Evolutionary conservation across 805 yeast genomes (phyloP).

Genomic region (Hemisphaericaspora nanyangensis): DNA sequence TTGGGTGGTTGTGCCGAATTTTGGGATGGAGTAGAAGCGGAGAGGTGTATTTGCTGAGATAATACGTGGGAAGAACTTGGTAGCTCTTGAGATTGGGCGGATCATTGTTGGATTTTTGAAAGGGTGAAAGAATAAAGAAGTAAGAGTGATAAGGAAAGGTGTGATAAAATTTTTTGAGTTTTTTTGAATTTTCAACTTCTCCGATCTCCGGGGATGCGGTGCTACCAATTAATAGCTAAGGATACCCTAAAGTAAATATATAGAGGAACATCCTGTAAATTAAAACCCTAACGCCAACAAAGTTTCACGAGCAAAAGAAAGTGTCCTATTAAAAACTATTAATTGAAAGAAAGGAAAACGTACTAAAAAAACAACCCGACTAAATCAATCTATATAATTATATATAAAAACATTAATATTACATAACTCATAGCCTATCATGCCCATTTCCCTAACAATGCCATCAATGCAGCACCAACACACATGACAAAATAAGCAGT

Average conservation of each 20-base stretch:
- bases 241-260: no score
- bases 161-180: no score
- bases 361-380: no score
- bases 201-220: neutral
- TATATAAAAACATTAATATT: no score
- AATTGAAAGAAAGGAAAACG: no score
- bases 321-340: no score
- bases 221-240: no score
- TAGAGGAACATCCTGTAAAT: no score
- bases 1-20: slow-evolving; percentile 21
- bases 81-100: neutral
- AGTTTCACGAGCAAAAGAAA: no score
- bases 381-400: no score
- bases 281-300: no score
- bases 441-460: slow-evolving; percentile 62
- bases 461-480: slow-evolving; percentile 75
- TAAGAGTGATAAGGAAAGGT: neutral
- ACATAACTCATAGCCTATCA: no score
- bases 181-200: neutral
- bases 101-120: neutral
- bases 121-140: neutral
- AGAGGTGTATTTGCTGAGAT: neutral
- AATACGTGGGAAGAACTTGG: neutral
- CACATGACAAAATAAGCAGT: slow-evolving; percentile 52
- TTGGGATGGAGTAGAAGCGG: slow-evolving; percentile 12